Evolutionary conservation across 192 early-diverging fungal genomes (phyloP).

Genomic region (Coemansia umbellata): DNA sequence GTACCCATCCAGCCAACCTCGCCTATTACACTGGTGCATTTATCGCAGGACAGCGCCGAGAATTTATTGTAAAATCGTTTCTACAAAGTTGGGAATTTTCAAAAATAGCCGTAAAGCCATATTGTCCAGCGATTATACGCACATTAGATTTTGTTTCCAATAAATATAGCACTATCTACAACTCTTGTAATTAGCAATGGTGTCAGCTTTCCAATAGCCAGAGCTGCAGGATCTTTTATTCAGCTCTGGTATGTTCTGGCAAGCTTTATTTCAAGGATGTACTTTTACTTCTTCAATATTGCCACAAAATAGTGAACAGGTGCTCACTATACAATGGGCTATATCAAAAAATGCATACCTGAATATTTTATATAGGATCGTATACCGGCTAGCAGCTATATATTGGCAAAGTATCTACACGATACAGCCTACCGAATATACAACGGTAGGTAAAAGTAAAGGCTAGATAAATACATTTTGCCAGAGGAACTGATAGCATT

Average conservation of each 20-base stretch:
- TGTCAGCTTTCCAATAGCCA: conserved; percentile 12
- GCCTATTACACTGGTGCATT: conserved; percentile 17
- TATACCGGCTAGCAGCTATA: not conserved
- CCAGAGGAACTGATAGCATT: not conserved
- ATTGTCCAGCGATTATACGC: too few relatives aligned
- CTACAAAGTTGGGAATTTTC: conserved; percentile 10
- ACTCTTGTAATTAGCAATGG: not conserved
- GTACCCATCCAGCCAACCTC: conserved; percentile 36
- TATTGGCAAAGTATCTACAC: not conserved
- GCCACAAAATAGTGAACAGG: too few relatives aligned
- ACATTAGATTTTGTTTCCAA: too few relatives aligned
- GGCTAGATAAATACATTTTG: too few relatives aligned
- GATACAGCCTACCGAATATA: not conserved
- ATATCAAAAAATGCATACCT: too few relatives aligned
- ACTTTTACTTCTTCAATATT: too few relatives aligned
- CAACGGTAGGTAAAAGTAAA: not conserved
- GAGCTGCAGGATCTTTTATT: not conserved
- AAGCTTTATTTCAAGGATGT: too few relatives aligned
- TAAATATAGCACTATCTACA: not conserved
- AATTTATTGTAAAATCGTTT: conserved; percentile 34
- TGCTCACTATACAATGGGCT: too few relatives aligned
- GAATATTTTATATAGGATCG: not conserved
- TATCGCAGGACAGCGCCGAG: conserved; percentile 18
- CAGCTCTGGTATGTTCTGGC: conserved; percentile 8
- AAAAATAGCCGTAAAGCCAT: too few relatives aligned